Evolutionary conservation across 2,329 filamentous ascomycete genomes (phyloP).

Genomic region (Colletotrichum orchidophilum): DNA sequence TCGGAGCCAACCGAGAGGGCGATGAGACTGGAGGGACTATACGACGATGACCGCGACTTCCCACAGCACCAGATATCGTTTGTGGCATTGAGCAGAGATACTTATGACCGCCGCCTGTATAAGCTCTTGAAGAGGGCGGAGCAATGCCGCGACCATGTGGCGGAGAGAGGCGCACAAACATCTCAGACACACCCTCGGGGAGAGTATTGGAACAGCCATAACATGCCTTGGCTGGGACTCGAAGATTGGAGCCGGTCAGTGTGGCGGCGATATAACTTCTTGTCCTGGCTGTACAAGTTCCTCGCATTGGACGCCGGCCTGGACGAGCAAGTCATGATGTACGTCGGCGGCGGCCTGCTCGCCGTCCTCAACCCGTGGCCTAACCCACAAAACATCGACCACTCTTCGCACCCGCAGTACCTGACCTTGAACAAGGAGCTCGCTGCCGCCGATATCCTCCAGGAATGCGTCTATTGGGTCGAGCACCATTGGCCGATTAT

Average conservation of each 20-base stretch:
- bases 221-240: background rate
- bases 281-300: constrained; percentile 15
- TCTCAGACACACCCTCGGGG: background rate
- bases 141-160: background rate
- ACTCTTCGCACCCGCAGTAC: constrained; percentile 3
- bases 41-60: background rate
- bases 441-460: constrained; percentile 1
- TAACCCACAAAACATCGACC: background rate
- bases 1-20: background rate
- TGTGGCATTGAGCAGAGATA: background rate
- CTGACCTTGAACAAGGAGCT: background rate
- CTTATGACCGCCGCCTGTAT: background rate
- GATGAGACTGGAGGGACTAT: background rate
- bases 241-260: constrained; percentile 5
- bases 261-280: background rate
- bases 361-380: constrained; percentile 29
- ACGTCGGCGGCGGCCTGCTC: constrained; percentile 8
- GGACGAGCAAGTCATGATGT: constrained; percentile 22
- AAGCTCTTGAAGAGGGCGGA: background rate
- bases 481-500: constrained; percentile 21
- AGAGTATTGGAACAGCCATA: background rate
- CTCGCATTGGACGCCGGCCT: constrained; percentile 22
- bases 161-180: background rate
- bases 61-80: constrained; percentile 6
- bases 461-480: constrained; percentile 26